Evolutionary conservation across 305 asterid genomes (phyloP), one percentile per base, ranked within the genome.

Genomic region (Rubia tinctorum): DNA sequence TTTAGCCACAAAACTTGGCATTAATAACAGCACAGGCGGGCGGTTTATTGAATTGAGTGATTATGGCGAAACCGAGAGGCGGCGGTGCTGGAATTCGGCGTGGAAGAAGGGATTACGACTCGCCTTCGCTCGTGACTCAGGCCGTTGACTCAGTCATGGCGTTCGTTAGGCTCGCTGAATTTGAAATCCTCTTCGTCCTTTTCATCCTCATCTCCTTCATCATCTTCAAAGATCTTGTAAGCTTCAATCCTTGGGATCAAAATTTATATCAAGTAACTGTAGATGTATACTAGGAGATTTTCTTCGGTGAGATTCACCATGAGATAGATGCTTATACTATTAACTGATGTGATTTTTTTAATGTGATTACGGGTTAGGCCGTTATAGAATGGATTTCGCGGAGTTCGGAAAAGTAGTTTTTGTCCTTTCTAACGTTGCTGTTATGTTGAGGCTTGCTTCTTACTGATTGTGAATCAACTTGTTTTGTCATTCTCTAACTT

Each of bases 151-250:
- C 91, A n/a, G 90, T 86, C 10, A 87, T 91, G 76, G 68, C 79
- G n/a, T 88, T 88, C 70, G 88, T 85, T 67, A 85, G 90, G 4
- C 83, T 88, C 62, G 97, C 97, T 1, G 97, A 91, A 73, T 91
- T 91, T 79, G 97, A 91, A 91, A 91, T 91, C 84, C 91, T 91
- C 73, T 90, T 91, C 78, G 82, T 87, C 65, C 89, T 88, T 73
- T 91, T 91, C 83, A 80, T 90, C 85, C 67, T 91, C 85, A 49
- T 84, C 47, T 87, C 89, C 49, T 91, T 76, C 75, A 37, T 91
- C 77, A 76, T 90, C 79, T 91, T 91, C 84, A 91, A 91, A 80
- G 96, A 91, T 86, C 93, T 91, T 91, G 96, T 91, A 65, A 76
- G 76, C 68, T 6, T 14, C 59, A 12, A 18, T 4, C n/a, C 51